Evolutionary conservation across 148 eudicot species (phyloP).

Genomic region (Dysphania ambrosioides): DNA sequence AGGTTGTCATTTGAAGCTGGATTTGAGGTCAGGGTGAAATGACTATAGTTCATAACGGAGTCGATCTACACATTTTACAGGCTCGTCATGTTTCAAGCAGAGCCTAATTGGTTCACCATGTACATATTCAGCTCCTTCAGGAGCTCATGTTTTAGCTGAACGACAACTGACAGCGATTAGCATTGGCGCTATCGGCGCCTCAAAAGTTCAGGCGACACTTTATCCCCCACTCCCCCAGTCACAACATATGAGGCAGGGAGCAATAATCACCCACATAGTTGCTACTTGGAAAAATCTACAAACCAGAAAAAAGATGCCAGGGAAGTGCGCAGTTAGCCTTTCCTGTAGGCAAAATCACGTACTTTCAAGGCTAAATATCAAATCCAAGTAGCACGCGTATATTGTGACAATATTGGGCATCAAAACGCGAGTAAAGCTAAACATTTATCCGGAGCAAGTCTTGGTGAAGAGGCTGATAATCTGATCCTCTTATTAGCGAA

Average conservation of each 20-base stretch:
- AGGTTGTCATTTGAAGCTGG: too few relatives aligned
- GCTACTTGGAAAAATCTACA: background rate
- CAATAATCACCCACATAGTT: background rate
- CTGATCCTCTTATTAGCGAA: conserved; percentile 9
- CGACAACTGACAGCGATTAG: too few relatives aligned
- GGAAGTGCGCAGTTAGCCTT: background rate
- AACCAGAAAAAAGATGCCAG: background rate
- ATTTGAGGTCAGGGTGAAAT: too few relatives aligned
- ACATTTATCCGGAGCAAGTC: conserved; percentile 8
- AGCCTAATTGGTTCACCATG: too few relatives aligned
- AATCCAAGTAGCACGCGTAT: background rate
- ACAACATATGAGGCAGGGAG: too few relatives aligned
- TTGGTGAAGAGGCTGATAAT: background rate
- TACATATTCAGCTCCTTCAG: too few relatives aligned
- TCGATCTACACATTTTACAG: too few relatives aligned
- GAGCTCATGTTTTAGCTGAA: too few relatives aligned
- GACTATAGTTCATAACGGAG: too few relatives aligned
- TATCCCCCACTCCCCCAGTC: too few relatives aligned
- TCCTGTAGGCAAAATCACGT: background rate
- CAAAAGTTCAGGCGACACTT: background rate
- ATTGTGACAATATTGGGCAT: conserved; percentile 15
- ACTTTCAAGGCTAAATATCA: background rate
- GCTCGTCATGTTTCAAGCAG: too few relatives aligned
- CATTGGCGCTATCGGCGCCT: background rate
- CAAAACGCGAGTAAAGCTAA: background rate